Base-by-base conservation (phyloP, 2,329 filamentous ascomycete genomes). In the Pezicula radicicola region DNA sequence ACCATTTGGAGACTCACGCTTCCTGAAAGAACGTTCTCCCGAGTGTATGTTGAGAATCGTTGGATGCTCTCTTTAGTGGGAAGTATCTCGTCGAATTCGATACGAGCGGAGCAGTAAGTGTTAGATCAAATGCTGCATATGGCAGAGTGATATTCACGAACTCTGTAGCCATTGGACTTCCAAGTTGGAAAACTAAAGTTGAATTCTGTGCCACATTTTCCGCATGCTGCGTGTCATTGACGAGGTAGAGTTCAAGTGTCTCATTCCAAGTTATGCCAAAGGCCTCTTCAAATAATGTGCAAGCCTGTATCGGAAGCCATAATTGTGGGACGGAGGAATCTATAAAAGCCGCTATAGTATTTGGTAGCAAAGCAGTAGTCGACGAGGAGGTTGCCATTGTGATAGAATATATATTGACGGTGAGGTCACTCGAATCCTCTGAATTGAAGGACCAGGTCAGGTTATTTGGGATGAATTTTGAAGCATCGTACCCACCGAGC, bases 401-500 rank as follows among this genome's bases (percentile, higher is more conserved):
- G 35, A 65, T 68, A 4, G 61, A 51, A 49, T 71, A 70, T n/a
- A 74, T 60, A 27, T 59, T 59, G 27, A 72, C 68, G 0, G 69
- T 69, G 2, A 75, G 56, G 40, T 74, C 69, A 2, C 68, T 65
- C 10, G 63, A 68, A 33, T 66, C 37, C 35, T 68, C 63, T 12
- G 61, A 62, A 4, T 66, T 66, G 66, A 74, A 69, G 7, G 63
- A 63, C 55, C 72, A 68, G 5, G 66, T 66, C 15, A 69, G 68
- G 6, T 67, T 57, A 50, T 73, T 74, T 25, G 68, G 65, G 1
- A 54, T 53, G 57, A 74, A 70, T 18, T 71, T 66, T 1, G 71
- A 72, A 1, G 66, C 65, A 52, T 75, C 72, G 51, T 72, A 73
- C 4, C 72, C 72, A 4, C 67, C 70, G 15, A 73, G 64, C 5